Evolutionary conservation across 768 basidiomycete species (phyloP), one percentile per base, ranked within the genome.

Genomic region (Symmetrospora coprosmae): DNA sequence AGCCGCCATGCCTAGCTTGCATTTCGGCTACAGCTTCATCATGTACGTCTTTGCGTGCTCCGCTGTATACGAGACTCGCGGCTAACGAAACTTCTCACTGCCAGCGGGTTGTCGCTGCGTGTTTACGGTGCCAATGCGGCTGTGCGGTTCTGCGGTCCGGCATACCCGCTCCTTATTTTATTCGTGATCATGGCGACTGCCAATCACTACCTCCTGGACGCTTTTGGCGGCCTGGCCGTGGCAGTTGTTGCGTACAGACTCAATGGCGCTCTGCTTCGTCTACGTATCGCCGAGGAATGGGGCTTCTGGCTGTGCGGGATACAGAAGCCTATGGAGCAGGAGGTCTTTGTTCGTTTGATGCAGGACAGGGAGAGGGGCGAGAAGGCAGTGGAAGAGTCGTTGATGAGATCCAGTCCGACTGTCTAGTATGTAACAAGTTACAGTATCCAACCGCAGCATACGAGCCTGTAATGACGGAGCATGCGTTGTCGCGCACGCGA

Each of bases 131-230:
- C 51, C 37, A 53, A 53, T 28, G 28, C 14, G 17, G 23, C 30
- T 16, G 37, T 53, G 19, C 37, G 51, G 27, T 25, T 40, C 16
- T 3, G 37, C 14, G 51, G 34, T 3, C 51, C 51, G 28, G n/a
- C 23, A 33, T 53, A 53, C 31, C 51, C 51, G 6, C 19, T 53
- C 35, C 39, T 53, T 11, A 53, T 53, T 19, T 23, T 53, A 19
- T 21, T 53, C 16, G 51, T 53, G 5, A 53, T 53, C 35, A 53
- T 53, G 51, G 38, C 17, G 5, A 53, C 51, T 27, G 51, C 51
- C n/a, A 53, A 53, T 40, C 51, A 53, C 25, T 53, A 53, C 25
- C 40, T 53, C 37, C n/a, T 53, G n/a, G 51, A 53, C 25, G 51
- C 51, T 19, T 25, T 53, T 25, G 51, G 51, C 25, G 51, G 51